These are phyloP conservation scores for Penicillium lividum DNA, from an alignment of 495 filamentous ascomycete genomes.

Conservation along the genomic window DNA sequence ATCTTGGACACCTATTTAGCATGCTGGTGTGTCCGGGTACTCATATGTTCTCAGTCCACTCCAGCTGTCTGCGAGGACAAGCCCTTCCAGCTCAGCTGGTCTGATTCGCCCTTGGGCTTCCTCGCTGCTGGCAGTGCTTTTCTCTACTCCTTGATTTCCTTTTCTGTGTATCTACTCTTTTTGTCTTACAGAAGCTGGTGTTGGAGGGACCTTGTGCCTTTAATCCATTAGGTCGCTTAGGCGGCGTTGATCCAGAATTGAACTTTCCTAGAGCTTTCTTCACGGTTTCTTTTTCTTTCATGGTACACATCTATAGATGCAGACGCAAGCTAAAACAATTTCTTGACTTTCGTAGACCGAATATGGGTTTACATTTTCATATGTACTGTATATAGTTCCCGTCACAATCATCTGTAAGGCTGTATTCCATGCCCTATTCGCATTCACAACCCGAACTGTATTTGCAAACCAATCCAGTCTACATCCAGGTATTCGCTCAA, in stretches of 20 bases:
- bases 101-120: slow-evolving; percentile 8
- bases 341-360: background rate
- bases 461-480: background rate
- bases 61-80: slow-evolving; percentile 1
- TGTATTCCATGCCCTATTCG: no score
- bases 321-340: no score
- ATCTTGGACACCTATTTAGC: slow-evolving; percentile 1
- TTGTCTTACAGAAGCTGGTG: slow-evolving; percentile 14
- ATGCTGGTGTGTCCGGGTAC: background rate
- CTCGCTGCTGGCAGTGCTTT: slow-evolving; percentile 13
- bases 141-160: slow-evolving; percentile 14
- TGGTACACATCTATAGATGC: no score
- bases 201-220: slow-evolving; percentile 9
- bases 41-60: background rate
- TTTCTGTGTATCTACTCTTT: slow-evolving; percentile 21
- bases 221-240: slow-evolving; percentile 2
- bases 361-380: no score
- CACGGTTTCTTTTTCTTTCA: background rate
- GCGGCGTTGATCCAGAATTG: background rate
- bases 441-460: background rate
- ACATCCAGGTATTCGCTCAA: background rate
- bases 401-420: no score
- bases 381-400: no score
- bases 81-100: slow-evolving; percentile 17
- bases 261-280: background rate